Percentiles rank a stretch among this genome's conserved stretches.
Conservation (phyloP, 179 eudicot genomes). For the Dionaea muscipula region DNA sequence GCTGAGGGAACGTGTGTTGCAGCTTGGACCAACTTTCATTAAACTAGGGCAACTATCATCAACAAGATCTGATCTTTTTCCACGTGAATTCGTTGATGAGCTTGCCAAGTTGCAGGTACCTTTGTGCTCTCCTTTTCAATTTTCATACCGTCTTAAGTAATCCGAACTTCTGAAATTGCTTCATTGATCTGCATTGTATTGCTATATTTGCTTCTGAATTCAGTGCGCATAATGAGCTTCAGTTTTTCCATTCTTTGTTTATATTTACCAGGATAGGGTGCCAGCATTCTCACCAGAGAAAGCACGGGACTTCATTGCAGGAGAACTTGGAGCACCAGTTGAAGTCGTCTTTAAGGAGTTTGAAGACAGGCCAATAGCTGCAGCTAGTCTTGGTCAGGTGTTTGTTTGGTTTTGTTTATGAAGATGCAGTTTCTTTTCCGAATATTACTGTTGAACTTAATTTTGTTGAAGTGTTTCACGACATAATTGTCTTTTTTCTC, state of each 20-base stretch:
- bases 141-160: background rate
- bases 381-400: constrained; percentile 99
- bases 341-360: constrained; percentile 63
- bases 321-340: constrained; percentile 87
- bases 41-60: constrained; percentile 89
- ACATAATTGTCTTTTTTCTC: too few species aligned
- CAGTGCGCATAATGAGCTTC: too few species aligned
- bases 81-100: constrained; percentile 85
- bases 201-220: too few species aligned
- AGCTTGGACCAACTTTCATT: constrained; percentile 97
- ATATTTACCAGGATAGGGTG: constrained; percentile 68
- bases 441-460: background rate
- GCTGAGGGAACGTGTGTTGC: constrained; percentile 78
- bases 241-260: constrained; percentile 2
- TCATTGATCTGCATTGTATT: too few species aligned
- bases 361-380: constrained; percentile 91
- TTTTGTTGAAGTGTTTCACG: too few species aligned
- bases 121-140: background rate
- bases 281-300: constrained; percentile 88
- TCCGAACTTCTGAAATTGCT: background rate
- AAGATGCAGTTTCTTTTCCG: background rate
- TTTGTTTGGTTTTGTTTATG: constrained; percentile 12
- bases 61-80: constrained; percentile 92
- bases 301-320: constrained; percentile 55
- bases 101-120: constrained; percentile 94